phyloP scores from a whole-genome alignment of 169 alveolate genomes.

The Plasmodium fragile region DNA sequence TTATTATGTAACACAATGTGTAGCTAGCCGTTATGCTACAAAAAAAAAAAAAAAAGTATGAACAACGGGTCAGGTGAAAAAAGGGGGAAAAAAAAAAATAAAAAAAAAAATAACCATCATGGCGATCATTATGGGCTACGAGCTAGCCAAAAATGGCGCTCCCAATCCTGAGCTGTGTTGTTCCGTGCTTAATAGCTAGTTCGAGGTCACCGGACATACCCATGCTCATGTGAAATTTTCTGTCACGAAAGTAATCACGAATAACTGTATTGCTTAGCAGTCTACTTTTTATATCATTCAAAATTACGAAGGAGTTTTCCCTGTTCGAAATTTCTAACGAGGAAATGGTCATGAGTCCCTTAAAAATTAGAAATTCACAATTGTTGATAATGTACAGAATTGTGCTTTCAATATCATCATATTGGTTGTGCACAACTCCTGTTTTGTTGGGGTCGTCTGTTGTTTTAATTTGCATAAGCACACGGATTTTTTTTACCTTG shows the following conservation, averaged over 20 bases:
- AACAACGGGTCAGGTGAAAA: neutral
- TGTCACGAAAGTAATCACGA: slow-evolving; percentile 57
- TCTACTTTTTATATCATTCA: slow-evolving; percentile 82
- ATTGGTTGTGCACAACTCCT: slow-evolving; percentile 87
- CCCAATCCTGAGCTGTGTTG: slow-evolving; percentile 94
- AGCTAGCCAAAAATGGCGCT: slow-evolving; percentile 87
- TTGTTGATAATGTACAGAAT: slow-evolving; percentile 84
- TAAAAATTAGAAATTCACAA: slow-evolving; percentile 86
- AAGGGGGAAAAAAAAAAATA: neutral
- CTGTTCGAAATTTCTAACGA: slow-evolving; percentile 64
- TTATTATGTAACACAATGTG: neutral
- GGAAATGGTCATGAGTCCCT: slow-evolving; percentile 97
- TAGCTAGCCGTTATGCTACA: neutral
- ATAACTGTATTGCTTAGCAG: slow-evolving; percentile 79
- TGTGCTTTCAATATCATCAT: slow-evolving; percentile 76
- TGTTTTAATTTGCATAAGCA: slow-evolving; percentile 90
- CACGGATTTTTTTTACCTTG: slow-evolving; percentile 62
- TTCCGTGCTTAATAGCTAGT: slow-evolving; percentile 91
- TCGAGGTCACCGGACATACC: slow-evolving; percentile 95
- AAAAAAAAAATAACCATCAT: neutral
- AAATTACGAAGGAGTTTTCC: slow-evolving; percentile 78
- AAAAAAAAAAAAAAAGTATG: slow-evolving; percentile 6
- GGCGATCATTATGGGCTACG: neutral
- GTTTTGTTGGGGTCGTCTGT: slow-evolving; percentile 90
- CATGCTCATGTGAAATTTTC: slow-evolving; percentile 90